Base-by-base conservation (phyloP, 768 basidiomycete genomes). In the Chlorophyllum brunneum region DNA sequence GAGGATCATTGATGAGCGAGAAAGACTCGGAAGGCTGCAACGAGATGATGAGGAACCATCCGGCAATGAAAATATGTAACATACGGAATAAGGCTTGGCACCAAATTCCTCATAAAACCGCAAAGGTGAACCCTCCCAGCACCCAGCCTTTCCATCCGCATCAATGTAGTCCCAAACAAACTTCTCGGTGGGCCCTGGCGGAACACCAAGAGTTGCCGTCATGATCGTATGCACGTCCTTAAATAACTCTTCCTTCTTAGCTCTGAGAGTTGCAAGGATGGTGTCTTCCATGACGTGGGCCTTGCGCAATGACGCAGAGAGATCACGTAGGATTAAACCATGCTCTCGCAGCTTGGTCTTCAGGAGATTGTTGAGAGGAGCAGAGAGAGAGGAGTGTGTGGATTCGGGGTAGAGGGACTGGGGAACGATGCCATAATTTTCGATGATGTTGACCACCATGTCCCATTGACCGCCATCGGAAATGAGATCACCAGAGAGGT, bases 401-500 rank as follows among this genome's bases (percentile, higher is more conserved):
- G 90, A 89, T 67, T 98, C 91, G 18, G 93, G 92, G 66, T 83
- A 93, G 31, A 91, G 48, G 0, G 81, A 54, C 62, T 92, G 89
- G 2, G 95, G 95, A 16, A 98, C 82, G 34, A 95, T 71, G 41
- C 95, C 95, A 63, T 95, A 97, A 38, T 75, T 86, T 75, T 77
- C 71, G 41, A 75, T 61, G 54, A 76, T 68, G 57, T 73, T 81
- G 59, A 80, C 76, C 5, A 70, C 83, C 93, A 95, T 98, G 63
- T 98, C 95, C 86, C 88, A 95, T 66, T 95, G 94, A 6, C 94
- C 95, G 44, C 93, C 93, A 63, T 97, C 94, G 59, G 82, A 85
- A 64, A 95, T 84, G 38, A 91, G 89, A 54, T 86, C 87, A 5
- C 68, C 63, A 7, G 88, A 78, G 40, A 98, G 79, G 71, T 86